phyloP scores from a whole-genome alignment of 805 yeast species.

The Wickerhamomyces hampshirensis region DNA sequence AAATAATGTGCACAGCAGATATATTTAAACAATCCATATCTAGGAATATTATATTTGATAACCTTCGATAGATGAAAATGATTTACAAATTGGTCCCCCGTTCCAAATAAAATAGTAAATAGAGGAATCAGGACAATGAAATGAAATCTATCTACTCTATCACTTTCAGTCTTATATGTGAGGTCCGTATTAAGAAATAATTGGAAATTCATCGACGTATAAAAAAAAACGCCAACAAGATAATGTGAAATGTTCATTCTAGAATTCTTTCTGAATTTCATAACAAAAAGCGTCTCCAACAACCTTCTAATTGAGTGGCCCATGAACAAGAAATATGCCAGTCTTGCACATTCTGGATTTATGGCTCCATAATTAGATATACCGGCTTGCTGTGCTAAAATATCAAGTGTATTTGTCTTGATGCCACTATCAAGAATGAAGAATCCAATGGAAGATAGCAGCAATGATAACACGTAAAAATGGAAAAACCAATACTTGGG shows the following conservation, averaged over 20 bases:
- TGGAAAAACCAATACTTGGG: constrained; percentile 63
- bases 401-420: constrained; percentile 1
- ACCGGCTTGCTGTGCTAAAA: neutral
- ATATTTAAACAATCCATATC: constrained; percentile 41
- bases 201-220: constrained; percentile 42
- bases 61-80: constrained; percentile 22
- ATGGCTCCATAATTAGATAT: neutral
- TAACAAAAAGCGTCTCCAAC: constrained; percentile 48
- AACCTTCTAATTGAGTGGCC: constrained; percentile 53
- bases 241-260: constrained; percentile 66
- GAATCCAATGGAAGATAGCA: constrained; percentile 25
- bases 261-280: constrained; percentile 41
- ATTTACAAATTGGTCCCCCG: constrained; percentile 39
- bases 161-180: constrained; percentile 2
- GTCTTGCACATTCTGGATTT: constrained; percentile 1
- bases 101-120: constrained; percentile 24
- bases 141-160: constrained; percentile 6
- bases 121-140: constrained; percentile 8
- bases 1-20: constrained; percentile 65
- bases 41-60: constrained; percentile 44
- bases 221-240: constrained; percentile 57
- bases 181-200: constrained; percentile 26
- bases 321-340: constrained; percentile 24
- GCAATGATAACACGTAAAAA: constrained; percentile 47
- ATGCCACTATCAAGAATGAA: constrained; percentile 14